Percentiles rank a stretch among this genome's conserved stretches.
phyloP scores from a whole-genome alignment of 352 stramenopile species.

The Globisporangium nagaii region DNA sequence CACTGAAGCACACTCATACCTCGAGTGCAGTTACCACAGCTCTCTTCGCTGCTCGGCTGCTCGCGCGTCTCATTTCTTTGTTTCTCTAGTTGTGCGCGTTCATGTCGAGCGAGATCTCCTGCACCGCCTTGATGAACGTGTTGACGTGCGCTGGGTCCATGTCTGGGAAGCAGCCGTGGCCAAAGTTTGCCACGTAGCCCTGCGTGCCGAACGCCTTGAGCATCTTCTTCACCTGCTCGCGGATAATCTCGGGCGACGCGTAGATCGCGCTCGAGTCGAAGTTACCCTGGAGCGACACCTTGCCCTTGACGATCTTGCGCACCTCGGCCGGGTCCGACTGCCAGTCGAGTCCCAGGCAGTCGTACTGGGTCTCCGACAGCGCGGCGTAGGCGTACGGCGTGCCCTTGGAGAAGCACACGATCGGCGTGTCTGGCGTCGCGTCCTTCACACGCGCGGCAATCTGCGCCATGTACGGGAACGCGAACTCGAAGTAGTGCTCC shows the following conservation, averaged over 20 bases:
- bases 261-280: conserved; percentile 90
- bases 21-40: too few relatives aligned
- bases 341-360: conserved; percentile 93
- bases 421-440: conserved; percentile 48
- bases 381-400: conserved; percentile 75
- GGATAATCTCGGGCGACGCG: conserved; percentile 80
- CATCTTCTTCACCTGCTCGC: conserved; percentile 90
- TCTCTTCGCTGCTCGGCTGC: not conserved
- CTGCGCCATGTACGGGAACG: conserved; percentile 88
- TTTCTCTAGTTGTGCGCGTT: conserved; percentile 39
- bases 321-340: conserved; percentile 90
- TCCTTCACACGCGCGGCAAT: conserved; percentile 79
- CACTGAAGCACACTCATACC: too few relatives aligned
- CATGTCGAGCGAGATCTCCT: conserved; percentile 90
- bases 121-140: conserved; percentile 95
- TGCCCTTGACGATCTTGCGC: conserved; percentile 69
- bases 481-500: conserved; percentile 93
- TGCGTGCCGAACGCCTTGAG: conserved; percentile 92
- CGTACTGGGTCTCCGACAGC: conserved; percentile 84
- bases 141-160: conserved; percentile 93
- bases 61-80: not conserved
- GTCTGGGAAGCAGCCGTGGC: conserved; percentile 95
- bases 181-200: conserved; percentile 97
- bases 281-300: conserved; percentile 89
- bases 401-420: conserved; percentile 85